Evolutionary conservation across 2,329 filamentous ascomycete species (phyloP).

Genomic region (Pseudopyrenochaeta lycopersici): DNA sequence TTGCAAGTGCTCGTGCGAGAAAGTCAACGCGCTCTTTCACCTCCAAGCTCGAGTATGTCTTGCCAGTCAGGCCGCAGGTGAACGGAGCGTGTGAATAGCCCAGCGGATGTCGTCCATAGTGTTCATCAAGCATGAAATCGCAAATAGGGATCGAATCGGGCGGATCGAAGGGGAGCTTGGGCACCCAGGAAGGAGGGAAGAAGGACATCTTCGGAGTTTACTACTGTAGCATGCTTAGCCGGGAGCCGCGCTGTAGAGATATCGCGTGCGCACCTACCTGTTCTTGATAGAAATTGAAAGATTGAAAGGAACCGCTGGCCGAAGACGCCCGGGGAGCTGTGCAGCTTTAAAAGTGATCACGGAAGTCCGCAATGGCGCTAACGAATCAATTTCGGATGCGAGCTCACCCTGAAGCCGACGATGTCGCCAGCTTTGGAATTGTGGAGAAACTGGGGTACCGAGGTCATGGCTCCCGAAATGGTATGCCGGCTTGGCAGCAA

Average conservation of each 20-base stretch:
- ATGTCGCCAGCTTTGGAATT: constrained; percentile 7
- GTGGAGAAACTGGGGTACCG: constrained; percentile 24
- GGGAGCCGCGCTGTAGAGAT: background rate
- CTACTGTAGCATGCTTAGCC: constrained; percentile 2
- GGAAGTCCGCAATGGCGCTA: background rate
- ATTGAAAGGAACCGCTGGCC: background rate
- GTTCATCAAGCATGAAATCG: constrained; percentile 80
- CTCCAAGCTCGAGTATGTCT: constrained; percentile 69
- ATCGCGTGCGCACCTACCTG: background rate
- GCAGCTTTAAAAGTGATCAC: background rate
- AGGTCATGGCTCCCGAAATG: constrained; percentile 11
- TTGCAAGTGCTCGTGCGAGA: constrained; percentile 73
- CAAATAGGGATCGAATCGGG: constrained; percentile 78
- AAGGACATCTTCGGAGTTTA: constrained; percentile 58
- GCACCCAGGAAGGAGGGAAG: constrained; percentile 68
- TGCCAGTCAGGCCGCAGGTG: constrained; percentile 78
- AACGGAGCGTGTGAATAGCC: constrained; percentile 74
- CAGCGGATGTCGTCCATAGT: constrained; percentile 71
- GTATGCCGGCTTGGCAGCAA: constrained; percentile 11
- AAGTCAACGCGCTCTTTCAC: constrained; percentile 72
- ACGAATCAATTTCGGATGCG: background rate
- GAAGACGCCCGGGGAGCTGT: background rate
- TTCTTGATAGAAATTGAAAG: background rate
- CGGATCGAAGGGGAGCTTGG: constrained; percentile 68
- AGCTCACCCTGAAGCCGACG: background rate